These are phyloP conservation scores for Fusarium napiforme DNA, from an alignment of 2,329 filamentous ascomycete genomes.

Conservation along the genomic window DNA sequence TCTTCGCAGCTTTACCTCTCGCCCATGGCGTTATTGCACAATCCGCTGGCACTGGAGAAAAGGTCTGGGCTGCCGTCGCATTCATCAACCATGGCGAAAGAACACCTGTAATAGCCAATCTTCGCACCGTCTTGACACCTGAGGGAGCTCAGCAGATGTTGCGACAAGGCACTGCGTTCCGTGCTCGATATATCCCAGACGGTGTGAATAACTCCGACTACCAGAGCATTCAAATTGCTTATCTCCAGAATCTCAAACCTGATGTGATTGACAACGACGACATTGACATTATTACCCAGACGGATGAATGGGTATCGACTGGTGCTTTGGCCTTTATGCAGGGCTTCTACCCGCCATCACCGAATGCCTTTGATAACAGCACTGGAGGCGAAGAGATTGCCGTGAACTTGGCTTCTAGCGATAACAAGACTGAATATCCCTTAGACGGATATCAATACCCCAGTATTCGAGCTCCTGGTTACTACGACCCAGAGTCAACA, in stretches of 20 bases:
- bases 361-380: conserved; percentile 46
- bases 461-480: conserved; percentile 66
- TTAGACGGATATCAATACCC: conserved; percentile 85
- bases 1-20: conserved; percentile 33
- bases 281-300: conserved; percentile 55
- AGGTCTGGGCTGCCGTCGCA: conserved; percentile 61
- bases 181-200: conserved; percentile 59
- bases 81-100: conserved; percentile 66
- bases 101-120: conserved; percentile 53
- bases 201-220: conserved; percentile 40
- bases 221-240: conserved; percentile 43
- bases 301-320: conserved; percentile 65
- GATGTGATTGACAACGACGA: conserved; percentile 62
- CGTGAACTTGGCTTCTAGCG: conserved; percentile 47
- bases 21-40: conserved; percentile 46
- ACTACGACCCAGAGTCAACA: conserved; percentile 56
- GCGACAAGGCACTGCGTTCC: conserved; percentile 60
- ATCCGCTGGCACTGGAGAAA: conserved; percentile 46
- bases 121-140: conserved; percentile 58
- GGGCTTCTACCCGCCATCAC: conserved; percentile 81
- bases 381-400: conserved; percentile 54
- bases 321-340: conserved; percentile 84
- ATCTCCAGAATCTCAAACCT: conserved; percentile 56
- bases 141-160: conserved; percentile 64
- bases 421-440: conserved; percentile 70